Evolutionary conservation across 1,284 basidiomycete species (phyloP).

Genomic region (Boletus smithii): DNA sequence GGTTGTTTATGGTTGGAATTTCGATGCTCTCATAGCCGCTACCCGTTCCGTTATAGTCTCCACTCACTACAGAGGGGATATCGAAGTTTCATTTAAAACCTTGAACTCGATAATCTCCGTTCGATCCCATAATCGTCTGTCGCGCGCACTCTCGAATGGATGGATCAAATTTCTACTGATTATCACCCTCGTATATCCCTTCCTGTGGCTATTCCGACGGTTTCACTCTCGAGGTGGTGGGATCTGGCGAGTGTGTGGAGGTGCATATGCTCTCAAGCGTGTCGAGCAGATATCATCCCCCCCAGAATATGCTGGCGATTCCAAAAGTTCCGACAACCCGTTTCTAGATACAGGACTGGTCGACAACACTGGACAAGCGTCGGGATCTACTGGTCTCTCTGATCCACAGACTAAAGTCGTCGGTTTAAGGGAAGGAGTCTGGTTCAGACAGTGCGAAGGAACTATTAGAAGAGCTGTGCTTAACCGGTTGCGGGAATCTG

Average conservation of each 20-base stretch:
- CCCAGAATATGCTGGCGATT: conserved; percentile 20
- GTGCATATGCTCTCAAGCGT: conserved; percentile 61
- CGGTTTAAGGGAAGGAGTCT: conserved; percentile 68
- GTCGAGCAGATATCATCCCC: conserved; percentile 36
- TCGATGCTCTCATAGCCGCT: conserved; percentile 50
- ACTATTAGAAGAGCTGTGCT: conserved; percentile 56
- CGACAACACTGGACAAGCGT: conserved; percentile 17
- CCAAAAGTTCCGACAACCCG: conserved; percentile 10
- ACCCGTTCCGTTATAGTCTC: conserved; percentile 50
- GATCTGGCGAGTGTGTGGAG: conserved; percentile 64
- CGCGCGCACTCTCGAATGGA: conserved; percentile 57
- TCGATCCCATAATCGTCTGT: conserved; percentile 58
- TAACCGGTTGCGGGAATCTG: conserved; percentile 28
- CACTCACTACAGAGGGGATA: conserved; percentile 50
- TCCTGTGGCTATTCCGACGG: conserved; percentile 70
- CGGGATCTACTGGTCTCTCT: conserved; percentile 21
- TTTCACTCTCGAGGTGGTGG: conserved; percentile 61
- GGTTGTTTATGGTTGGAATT: conserved; percentile 70
- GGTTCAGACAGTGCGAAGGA: conserved; percentile 74
- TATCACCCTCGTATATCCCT: conserved; percentile 63
- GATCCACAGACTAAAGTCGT: conserved; percentile 38
- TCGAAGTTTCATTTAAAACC: conserved; percentile 49
- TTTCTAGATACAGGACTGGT: conserved; percentile 21
- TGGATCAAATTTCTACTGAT: conserved; percentile 65
- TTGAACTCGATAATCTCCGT: conserved; percentile 49